Percentiles rank a stretch among this genome's conserved stretches.
These are phyloP conservation scores for Pythium utonaiense DNA, from an alignment of 352 stramenopile species.

Conservation along the genomic window DNA sequence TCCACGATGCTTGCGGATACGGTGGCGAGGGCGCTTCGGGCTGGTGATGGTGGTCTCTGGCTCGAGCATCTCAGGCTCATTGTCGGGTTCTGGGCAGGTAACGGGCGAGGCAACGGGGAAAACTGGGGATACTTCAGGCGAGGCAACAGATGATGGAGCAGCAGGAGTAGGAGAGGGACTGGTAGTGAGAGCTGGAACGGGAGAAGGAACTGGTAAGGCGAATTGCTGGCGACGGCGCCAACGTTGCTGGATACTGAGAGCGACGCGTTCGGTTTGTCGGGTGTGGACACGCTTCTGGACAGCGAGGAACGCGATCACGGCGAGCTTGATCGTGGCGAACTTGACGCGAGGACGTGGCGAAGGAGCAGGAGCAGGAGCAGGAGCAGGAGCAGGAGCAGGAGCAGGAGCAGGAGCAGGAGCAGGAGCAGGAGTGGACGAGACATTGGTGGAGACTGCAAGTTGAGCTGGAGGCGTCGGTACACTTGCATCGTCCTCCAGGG, in stretches of 20 bases:
- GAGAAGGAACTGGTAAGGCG: not conserved
- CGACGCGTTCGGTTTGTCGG: slow-evolving; percentile 15
- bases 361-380: too few relatives aligned
- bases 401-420: too few relatives aligned
- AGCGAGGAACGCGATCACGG: slow-evolving; percentile 7
- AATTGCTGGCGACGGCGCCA: slow-evolving; percentile 17
- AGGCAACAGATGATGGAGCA: not conserved
- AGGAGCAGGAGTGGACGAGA: too few relatives aligned
- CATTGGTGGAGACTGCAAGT: not conserved
- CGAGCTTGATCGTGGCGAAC: slow-evolving; percentile 8
- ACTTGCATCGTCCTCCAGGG: not conserved
- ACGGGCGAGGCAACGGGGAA: not conserved
- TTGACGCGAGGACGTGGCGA: not conserved
- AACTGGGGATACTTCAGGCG: too few relatives aligned
- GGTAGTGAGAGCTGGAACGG: not conserved
- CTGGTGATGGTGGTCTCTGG: not conserved
- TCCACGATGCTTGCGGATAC: slow-evolving; percentile 1
- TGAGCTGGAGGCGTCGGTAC: not conserved
- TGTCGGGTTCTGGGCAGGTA: slow-evolving; percentile 2
- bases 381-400: too few relatives aligned
- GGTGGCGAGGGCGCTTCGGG: slow-evolving; percentile 9
- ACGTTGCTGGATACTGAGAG: slow-evolving; percentile 12
- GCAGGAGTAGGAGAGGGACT: not conserved
- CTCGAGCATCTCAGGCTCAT: slow-evolving; percentile 8
- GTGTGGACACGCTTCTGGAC: slow-evolving; percentile 9